Evolutionary conservation across 1,284 basidiomycete genomes (phyloP).

Genomic region (Puccinia brachypodii): DNA sequence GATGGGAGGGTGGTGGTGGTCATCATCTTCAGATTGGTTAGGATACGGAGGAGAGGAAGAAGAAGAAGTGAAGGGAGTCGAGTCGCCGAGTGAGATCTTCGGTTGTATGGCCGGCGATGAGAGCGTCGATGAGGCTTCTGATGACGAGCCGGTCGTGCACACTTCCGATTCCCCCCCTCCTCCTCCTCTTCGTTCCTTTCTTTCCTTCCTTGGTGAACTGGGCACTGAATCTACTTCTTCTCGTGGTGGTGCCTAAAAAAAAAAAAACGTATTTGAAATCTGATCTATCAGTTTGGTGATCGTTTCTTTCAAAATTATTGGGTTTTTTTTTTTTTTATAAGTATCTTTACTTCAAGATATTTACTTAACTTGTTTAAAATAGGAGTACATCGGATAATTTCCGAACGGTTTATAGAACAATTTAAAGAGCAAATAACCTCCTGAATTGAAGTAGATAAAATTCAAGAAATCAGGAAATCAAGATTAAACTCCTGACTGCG

Average conservation of each 20-base stretch:
- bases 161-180: not conserved
- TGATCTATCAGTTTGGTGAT: not conserved
- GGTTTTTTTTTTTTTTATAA: not conserved
- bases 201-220: not conserved
- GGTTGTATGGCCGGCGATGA: not conserved
- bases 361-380: slow-evolving; percentile 45
- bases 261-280: not conserved
- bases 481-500: no score
- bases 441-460: no score
- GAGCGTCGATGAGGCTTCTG: slow-evolving; percentile 16
- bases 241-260: slow-evolving; percentile 13
- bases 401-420: slow-evolving; percentile 42
- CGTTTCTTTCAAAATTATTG: not conserved
- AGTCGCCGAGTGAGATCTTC: not conserved
- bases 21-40: not conserved
- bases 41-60: no score
- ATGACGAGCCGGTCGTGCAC: not conserved
- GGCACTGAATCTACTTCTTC: not conserved
- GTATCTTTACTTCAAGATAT: no score
- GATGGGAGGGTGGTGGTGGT: not conserved
- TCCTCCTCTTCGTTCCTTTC: not conserved
- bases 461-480: not conserved
- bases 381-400: slow-evolving; percentile 39
- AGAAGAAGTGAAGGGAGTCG: not conserved
- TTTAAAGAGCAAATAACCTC: slow-evolving; percentile 45